phyloP scores from a whole-genome alignment of 495 filamentous ascomycete genomes.

The Aspergillus leporis region DNA sequence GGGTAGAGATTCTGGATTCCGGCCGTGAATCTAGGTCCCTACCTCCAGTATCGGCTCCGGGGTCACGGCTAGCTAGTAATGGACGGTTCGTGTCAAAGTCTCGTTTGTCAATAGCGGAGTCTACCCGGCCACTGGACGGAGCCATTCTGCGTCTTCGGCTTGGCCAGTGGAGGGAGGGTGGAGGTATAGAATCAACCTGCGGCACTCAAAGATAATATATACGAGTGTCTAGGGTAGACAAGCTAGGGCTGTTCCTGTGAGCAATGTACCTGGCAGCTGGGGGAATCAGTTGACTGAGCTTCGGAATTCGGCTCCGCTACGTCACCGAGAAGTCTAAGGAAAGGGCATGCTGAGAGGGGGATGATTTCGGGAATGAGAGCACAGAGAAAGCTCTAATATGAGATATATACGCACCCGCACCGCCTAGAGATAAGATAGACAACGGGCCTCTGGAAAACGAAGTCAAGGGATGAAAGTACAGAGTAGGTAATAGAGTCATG shows the following conservation, averaged over 20 bases:
- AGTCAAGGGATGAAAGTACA: background rate
- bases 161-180: background rate
- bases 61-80: constrained; percentile 38
- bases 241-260: background rate
- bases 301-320: constrained; percentile 10
- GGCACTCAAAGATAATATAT: background rate
- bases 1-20: constrained; percentile 22
- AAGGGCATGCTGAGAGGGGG: background rate
- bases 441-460: background rate
- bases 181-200: background rate
- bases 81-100: constrained; percentile 59
- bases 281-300: constrained; percentile 2
- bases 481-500: constrained; percentile 3
- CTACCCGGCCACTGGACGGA: constrained; percentile 25
- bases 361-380: background rate
- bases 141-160: constrained; percentile 26
- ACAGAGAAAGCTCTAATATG: background rate
- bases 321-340: constrained; percentile 2
- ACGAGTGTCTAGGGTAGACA: background rate
- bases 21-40: constrained; percentile 22
- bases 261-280: constrained; percentile 1
- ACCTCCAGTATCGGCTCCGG: constrained; percentile 22
- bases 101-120: constrained; percentile 52
- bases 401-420: background rate
- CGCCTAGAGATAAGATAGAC: background rate